phyloP scores from a whole-genome alignment of 305 asterid genomes.

The Fraxinus dipetala region DNA sequence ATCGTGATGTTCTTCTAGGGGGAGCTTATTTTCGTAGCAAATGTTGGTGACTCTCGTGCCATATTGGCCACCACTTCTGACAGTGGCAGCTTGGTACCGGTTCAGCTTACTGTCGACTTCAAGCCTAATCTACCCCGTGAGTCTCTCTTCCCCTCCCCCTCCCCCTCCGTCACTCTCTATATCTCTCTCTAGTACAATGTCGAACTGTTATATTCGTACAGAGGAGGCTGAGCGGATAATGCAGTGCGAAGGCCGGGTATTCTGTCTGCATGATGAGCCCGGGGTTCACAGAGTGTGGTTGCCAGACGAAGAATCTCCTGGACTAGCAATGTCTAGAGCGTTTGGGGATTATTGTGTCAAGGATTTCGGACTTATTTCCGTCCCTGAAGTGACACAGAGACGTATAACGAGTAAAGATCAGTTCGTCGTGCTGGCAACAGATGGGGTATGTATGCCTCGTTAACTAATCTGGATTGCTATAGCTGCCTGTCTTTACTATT shows the following conservation, averaged over 20 bases:
- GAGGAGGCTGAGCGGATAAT: conserved; percentile 84
- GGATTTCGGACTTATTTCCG: conserved; percentile 74
- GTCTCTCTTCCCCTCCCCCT: conserved; percentile 24
- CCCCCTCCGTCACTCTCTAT: not conserved
- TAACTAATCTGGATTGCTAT: not conserved
- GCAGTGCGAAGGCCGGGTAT: conserved; percentile 69
- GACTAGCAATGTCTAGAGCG: conserved; percentile 97
- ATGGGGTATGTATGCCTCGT: conserved; percentile 61
- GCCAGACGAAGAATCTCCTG: conserved; percentile 80
- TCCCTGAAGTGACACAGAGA: conserved; percentile 80
- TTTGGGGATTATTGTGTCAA: conserved; percentile 87
- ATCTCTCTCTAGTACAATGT: not conserved
- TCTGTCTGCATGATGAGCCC: conserved; percentile 73
- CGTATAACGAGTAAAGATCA: conserved; percentile 64
- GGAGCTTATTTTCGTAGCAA: conserved; percentile 59
- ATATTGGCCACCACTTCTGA: conserved; percentile 69
- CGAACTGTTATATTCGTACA: conserved; percentile 27
- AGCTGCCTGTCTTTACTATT: not conserved
- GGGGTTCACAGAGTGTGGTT: conserved; percentile 89
- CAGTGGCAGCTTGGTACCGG: conserved; percentile 55
- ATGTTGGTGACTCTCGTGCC: conserved; percentile 96
- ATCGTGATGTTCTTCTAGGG: conserved; percentile 48
- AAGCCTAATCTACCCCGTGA: conserved; percentile 88
- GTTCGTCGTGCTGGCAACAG: conserved; percentile 82
- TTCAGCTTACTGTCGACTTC: conserved; percentile 85